A percentile compares a stretch with the other conserved stretches of the same genome.
Evolutionary conservation across 805 yeast species (phyloP).

Genomic region (Scheffersomyces lignosus): DNA sequence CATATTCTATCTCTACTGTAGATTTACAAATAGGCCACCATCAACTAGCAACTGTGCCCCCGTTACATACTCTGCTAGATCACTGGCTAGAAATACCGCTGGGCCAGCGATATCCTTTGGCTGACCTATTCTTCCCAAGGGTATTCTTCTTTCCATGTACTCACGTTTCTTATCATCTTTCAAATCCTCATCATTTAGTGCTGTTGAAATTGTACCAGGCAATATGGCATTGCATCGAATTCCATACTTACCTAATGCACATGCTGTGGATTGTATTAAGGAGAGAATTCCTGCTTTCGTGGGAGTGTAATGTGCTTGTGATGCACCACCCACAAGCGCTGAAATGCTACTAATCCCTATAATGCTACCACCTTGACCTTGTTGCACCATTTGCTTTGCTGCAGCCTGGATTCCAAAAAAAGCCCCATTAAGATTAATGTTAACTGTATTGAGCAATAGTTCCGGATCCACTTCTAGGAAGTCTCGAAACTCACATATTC

Average conservation of each 20-base stretch:
- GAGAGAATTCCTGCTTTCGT: slow-evolving; percentile 48
- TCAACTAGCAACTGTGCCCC: slow-evolving; percentile 47
- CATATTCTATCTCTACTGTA: not conserved
- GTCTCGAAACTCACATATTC: slow-evolving; percentile 42
- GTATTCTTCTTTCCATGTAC: slow-evolving; percentile 42
- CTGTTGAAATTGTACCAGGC: slow-evolving; percentile 46
- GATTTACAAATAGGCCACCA: slow-evolving; percentile 29
- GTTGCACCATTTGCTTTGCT: slow-evolving; percentile 43
- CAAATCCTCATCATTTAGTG: slow-evolving; percentile 44
- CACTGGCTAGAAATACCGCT: slow-evolving; percentile 41
- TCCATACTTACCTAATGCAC: slow-evolving; percentile 43
- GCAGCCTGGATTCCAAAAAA: slow-evolving; percentile 49
- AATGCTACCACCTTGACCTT: slow-evolving; percentile 49
- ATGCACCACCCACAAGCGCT: slow-evolving; percentile 47
- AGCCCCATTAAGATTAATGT: slow-evolving; percentile 44
- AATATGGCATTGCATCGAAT: slow-evolving; percentile 46
- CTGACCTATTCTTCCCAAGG: slow-evolving; percentile 38
- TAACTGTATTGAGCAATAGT: slow-evolving; percentile 31
- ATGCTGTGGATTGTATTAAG: slow-evolving; percentile 45
- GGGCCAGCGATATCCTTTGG: slow-evolving; percentile 43
- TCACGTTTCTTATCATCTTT: slow-evolving; percentile 30
- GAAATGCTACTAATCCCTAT: slow-evolving; percentile 44
- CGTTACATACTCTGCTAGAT: slow-evolving; percentile 33
- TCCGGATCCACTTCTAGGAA: slow-evolving; percentile 43
- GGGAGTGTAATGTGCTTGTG: slow-evolving; percentile 48